Evolutionary conservation across 257 asterid species (phyloP), one percentile per base, ranked within the genome.

Genomic region (Phtheirospermum japonicum): DNA sequence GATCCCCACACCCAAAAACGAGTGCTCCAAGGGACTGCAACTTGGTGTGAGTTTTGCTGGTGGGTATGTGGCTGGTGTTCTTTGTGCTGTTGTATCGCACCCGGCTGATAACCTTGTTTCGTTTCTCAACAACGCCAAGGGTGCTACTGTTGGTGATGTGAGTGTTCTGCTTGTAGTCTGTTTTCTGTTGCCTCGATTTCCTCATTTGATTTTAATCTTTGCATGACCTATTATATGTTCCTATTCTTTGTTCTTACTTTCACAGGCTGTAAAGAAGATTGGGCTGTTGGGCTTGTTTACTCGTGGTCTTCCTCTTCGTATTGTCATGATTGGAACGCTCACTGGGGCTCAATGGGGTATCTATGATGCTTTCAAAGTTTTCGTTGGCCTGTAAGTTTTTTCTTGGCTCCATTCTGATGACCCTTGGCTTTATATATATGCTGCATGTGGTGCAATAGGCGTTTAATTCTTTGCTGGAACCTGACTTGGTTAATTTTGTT

Each of bases 271-370:
- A 40, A 81, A 80, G 67, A 87, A 90, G 77, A 72, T 90, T 4
- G 97, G 97, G 8, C 26, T 90, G 37, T 4, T 31, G 84, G 96
- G 96, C 48, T 87, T 90, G 57, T 87, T 83, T 70, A 90, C 96
- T 0, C 81, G 97, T 20, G 97, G 97, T 4, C 95, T 90, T 64
- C 97, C 96, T 70, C 87, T 90, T 20, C 94, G 97, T 71, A 90
- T 90, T 61, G 95, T 90, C 72, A 90, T 90, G 97, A 87, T 90
- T 66, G 97, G 97, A 32, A 90, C 97, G 42, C 96, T 90, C 40
- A 87, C 97, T n/a, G 97, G 97, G 55, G 94, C 96, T n/a, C 97
- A 90, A 56, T 90, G 97, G 97, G 97, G 97, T 26, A 80, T 90
- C 81, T 90, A 90, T 57, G 97, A 90, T 63, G 95, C 97, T 48